Evolutionary conservation across 768 basidiomycete genomes (phyloP), one percentile per base, ranked within the genome.

Genomic region (Coprinopsis sp.): DNA sequence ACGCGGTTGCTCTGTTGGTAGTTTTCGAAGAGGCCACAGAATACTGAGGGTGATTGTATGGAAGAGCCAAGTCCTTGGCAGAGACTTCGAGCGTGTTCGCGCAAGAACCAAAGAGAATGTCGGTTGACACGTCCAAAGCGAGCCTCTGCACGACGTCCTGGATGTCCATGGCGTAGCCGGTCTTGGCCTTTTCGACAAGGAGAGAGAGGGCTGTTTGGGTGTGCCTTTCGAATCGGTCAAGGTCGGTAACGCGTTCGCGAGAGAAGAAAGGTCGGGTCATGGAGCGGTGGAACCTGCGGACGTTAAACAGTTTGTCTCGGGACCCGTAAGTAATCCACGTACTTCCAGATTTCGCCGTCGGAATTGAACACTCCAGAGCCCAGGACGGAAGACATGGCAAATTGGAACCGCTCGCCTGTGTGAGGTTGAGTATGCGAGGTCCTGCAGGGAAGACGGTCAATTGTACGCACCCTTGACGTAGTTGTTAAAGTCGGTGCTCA

Each of bases 311-410:
- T 12, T 16, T 25, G 23, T 11, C 23, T 16, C 23, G 31, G 16
- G 16, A 29, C 25, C 29, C 27, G 6, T 10, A 23, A 31, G n/a
- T 6, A 30, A 1, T 18, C 4, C n/a, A 37, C 49, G 11, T 33
- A 46, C 50, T 51, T 51, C 50, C 50, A 51, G 39, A 51, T 42
- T 13, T 51, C 50, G 12, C 82, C 82, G 45, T 84, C 81, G 13
- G 79, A 77, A 53, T 85, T 84, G 59, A 86, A 86, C 4, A 86
- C 78, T 0, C 84, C 84, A 11, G 71, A 70, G 0, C 84, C 84
- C n/a, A 85, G 61, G 13, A 84, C 67, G 2, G 71, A 66, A 3
- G 61, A 58, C 68, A 77, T 68, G 8, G 65, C 65, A 16, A 62
- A 51, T 37, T 64, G 71, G 41, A 80, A 74, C 16, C 63, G 61